Percentiles rank a stretch among this genome's conserved stretches.
phyloP scores from a whole-genome alignment of 306 rosid species.

The Vachellia collinsii region DNA sequence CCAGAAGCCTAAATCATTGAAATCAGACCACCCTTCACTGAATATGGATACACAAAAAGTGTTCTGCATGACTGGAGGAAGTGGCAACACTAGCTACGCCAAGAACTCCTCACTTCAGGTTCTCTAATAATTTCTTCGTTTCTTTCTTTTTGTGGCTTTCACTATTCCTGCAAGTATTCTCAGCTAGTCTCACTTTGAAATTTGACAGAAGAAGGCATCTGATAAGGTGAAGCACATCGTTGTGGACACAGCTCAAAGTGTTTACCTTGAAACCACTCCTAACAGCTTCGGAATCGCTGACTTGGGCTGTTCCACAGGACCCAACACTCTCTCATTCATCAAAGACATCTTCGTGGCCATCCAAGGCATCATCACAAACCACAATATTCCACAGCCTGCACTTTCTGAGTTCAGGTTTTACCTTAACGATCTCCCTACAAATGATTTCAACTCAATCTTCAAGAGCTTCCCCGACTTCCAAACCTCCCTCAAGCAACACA shows the following conservation, averaged over 20 bases:
- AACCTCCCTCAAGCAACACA: slow-evolving; percentile 47
- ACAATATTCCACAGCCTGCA: slow-evolving; percentile 45
- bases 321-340: slow-evolving; percentile 75
- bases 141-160: not conserved
- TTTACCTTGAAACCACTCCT: slow-evolving; percentile 63
- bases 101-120: slow-evolving; percentile 85
- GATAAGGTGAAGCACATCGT: slow-evolving; percentile 85
- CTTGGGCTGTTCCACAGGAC: slow-evolving; percentile 93
- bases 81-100: slow-evolving; percentile 89
- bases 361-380: slow-evolving; percentile 41
- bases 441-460: slow-evolving; percentile 95
- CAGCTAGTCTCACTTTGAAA: not conserved
- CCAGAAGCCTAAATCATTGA: slow-evolving; percentile 34
- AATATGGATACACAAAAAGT: slow-evolving; percentile 77
- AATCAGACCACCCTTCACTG: slow-evolving; percentile 42
- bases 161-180: not conserved
- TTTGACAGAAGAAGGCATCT: slow-evolving; percentile 69
- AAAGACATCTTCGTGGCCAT: slow-evolving; percentile 74
- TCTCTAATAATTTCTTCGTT: not conserved
- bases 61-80: slow-evolving; percentile 90
- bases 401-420: slow-evolving; percentile 68
- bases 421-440: slow-evolving; percentile 92
- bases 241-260: slow-evolving; percentile 61
- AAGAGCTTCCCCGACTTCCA: slow-evolving; percentile 84
- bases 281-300: slow-evolving; percentile 85